phyloP scores from a whole-genome alignment of 441 rosid species.

The Aquilaria agallochum region DNA sequence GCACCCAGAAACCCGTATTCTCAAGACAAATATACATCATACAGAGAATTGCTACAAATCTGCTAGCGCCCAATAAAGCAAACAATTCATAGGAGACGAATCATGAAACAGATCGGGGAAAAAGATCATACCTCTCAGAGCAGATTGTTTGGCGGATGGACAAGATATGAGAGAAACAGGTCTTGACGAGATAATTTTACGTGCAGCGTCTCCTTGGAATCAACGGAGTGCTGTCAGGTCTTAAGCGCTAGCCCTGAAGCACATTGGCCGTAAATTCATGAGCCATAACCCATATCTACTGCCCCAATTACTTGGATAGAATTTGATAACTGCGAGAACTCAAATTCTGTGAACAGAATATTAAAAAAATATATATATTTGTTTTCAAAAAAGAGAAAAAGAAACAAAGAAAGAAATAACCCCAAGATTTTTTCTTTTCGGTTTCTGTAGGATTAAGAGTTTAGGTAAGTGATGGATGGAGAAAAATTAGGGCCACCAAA shows the following conservation, averaged over 20 bases:
- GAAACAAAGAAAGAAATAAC: too few relatives aligned
- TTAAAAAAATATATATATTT: too few relatives aligned
- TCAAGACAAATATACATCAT: too few relatives aligned
- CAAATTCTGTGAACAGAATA: too few relatives aligned
- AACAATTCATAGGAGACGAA: not conserved
- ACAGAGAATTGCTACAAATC: too few relatives aligned
- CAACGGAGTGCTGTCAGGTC: slow-evolving; percentile 8
- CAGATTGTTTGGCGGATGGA: slow-evolving; percentile 21
- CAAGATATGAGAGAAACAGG: not conserved
- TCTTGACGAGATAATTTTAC: not conserved
- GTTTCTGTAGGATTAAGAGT: too few relatives aligned
- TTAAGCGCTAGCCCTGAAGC: slow-evolving; percentile 13
- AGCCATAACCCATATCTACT: slow-evolving; percentile 3
- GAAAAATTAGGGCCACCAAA: too few relatives aligned
- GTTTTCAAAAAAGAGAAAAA: too few relatives aligned
- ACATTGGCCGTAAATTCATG: slow-evolving; percentile 5
- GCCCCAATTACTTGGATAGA: slow-evolving; percentile 1
- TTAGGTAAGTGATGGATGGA: too few relatives aligned
- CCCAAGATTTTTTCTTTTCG: too few relatives aligned
- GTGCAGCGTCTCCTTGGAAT: not conserved
- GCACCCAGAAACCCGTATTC: too few relatives aligned
- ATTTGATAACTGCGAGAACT: too few relatives aligned
- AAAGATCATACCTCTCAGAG: slow-evolving; percentile 22
- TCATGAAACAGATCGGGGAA: not conserved
- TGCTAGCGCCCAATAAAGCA: not conserved